Base-by-base conservation (phyloP, 768 basidiomycete genomes). In the Boletellus ananas region DNA sequence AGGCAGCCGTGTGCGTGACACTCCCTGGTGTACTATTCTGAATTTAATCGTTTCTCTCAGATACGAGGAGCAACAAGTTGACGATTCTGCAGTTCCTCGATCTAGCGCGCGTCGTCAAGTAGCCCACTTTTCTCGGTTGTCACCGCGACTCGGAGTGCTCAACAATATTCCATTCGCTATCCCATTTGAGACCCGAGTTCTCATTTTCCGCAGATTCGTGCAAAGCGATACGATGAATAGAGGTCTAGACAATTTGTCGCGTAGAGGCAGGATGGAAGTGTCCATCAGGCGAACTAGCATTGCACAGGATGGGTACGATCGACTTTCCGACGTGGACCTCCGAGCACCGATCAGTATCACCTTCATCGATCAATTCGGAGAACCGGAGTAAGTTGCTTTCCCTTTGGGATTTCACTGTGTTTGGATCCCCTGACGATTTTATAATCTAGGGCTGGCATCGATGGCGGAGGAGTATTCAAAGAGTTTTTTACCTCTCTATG, bases 401-500 rank as follows among this genome's bases (percentile, higher is more conserved):
- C 13, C 49, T 42, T 21, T 12, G 13, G 23, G n/a, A 0, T 43
- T 23, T 25, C 8, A 27, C 6, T 40, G 41, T 37, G 12, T 38
- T 16, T 8, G 17, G 11, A n/a, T 8, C 17, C 36, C 23, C 44
- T 63, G 13, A 65, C 37, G 9, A 11, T 4, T 3, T 29, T 27
- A 2, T 17, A 12, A 40, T 39, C 3, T 38, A 90, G 88, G 66
- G 84, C 86, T 16, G 95, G 94, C 0, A 95, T 98, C 29, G 95
- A 97, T 56, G 94, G 95, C 2, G 94, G 96, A 3, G 96, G 96
- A 0, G 85, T 98, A 5, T 98, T 96, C 76, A 99, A 98, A 66
- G 96, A 98, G 67, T 96, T 98, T 58, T 80, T 98, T 61, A 99
- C 94, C 2, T 90, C 87, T 13, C 68, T 99, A 16, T 86, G 85